Evolutionary conservation across 108 stramenopile genomes (phyloP), one percentile per base, ranked within the genome.

Genomic region (Cyclotella cryptica): DNA sequence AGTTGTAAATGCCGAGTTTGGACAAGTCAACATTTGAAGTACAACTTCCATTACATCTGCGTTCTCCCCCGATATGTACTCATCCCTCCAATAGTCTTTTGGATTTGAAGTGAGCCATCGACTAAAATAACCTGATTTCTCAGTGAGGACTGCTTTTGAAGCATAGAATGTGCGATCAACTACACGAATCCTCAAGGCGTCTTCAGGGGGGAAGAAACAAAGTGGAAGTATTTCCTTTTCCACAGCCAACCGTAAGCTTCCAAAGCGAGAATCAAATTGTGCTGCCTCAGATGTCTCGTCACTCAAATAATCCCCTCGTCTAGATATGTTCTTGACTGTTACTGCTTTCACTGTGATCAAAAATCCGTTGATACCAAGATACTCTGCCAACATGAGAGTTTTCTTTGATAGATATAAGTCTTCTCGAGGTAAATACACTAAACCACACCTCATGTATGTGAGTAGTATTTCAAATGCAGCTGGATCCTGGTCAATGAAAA

Each of bases 331-430:
- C 46, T 81, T 74, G n/a, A 70, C 55, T 28, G 52, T 69, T n/a
- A 64, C 61, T n/a, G 72, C 69, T 70, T 79, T 79, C 19, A 73
- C 78, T 35, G 58, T 61, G 10, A 72, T 39, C 40, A 72, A 29
- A 41, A 72, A 72, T 15, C 60, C 71, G 28, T 72, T 45, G 12
- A 72, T 30, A 24, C 71, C 71, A 0, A 72, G 46, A 45, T 47
- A 72, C 29, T 72, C 71, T 12, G 71, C 71, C 15, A 72, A 45
- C 43, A 72, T 60, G 17, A 72, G 59, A 29, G 46, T 47, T 47
- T 72, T 72, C 60, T 72, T 72, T 10, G 59, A 24, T 6, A 72
- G 43, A 35, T 61, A 72, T 4, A 43, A 14, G 29, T 72, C 71
- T 14, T 47, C 43, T 40, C 28, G 30, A 17, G 42, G 59, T 15